A percentile compares a stretch with the other conserved stretches of the same genome.
These are phyloP conservation scores for Cytospora piceicola DNA, from an alignment of 2,329 filamentous ascomycete species.

Conservation along the genomic window DNA sequence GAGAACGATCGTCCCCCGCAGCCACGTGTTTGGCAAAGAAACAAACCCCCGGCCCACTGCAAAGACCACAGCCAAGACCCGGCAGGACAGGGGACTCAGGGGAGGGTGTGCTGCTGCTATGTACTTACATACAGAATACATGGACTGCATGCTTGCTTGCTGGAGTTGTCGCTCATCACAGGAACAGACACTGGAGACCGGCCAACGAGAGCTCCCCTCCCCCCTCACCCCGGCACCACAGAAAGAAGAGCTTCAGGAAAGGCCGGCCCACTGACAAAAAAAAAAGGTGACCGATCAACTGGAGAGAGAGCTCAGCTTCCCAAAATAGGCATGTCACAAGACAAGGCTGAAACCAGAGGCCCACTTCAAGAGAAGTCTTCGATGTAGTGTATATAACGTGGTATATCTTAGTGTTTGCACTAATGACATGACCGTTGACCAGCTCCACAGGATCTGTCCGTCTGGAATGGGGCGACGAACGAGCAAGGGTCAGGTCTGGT, in stretches of 20 bases:
- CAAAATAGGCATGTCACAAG: slow-evolving; percentile 1
- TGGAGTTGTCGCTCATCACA: neutral
- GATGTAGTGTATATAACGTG: neutral
- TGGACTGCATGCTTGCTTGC: neutral
- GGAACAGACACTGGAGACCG: neutral
- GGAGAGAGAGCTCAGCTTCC: neutral
- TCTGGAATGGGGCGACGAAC: neutral
- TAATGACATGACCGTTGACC: neutral
- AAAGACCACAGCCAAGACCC: neutral
- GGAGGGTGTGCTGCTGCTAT: neutral
- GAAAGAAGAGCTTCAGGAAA: neutral
- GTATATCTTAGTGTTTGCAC: neutral
- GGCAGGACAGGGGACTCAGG: neutral
- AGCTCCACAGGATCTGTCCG: neutral
- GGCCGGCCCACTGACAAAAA: neutral
- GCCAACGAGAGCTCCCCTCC: neutral
- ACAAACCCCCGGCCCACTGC: neutral
- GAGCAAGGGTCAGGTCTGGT: neutral
- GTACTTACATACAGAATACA: too few species aligned
- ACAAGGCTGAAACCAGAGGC: neutral
- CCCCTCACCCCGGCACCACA: too few species aligned
- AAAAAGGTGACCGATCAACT: too few species aligned
- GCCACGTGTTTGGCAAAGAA: slow-evolving; percentile 9
- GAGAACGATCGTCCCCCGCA: slow-evolving; percentile 11
- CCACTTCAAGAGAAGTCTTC: neutral